A percentile compares a stretch with the other conserved stretches of the same genome.
phyloP scores from a whole-genome alignment of 106 monocot species.

The Acanthochlamys bracteata region DNA sequence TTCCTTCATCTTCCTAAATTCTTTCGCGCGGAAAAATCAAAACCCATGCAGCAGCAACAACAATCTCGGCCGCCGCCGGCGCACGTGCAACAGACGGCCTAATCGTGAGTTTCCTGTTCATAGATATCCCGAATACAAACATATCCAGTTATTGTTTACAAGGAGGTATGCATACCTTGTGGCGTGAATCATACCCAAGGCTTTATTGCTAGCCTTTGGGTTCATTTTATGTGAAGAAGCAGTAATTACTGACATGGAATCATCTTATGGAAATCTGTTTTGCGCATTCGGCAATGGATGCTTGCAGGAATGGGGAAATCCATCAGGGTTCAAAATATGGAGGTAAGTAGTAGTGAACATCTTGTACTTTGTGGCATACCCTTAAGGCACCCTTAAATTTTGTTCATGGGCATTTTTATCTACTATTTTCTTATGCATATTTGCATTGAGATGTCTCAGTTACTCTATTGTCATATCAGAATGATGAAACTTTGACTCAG shows the following conservation, averaged over 20 bases:
- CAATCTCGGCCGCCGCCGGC: neutral
- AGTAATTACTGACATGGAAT: neutral
- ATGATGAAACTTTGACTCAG: no score
- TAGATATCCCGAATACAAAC: no score
- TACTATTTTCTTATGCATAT: neutral
- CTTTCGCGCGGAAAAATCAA: no score
- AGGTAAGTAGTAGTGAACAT: slow-evolving; percentile 20
- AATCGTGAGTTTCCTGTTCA: no score
- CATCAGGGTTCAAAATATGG: slow-evolving; percentile 39
- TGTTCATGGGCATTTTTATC: neutral
- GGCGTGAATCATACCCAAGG: neutral
- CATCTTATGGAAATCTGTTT: neutral
- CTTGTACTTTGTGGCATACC: neutral
- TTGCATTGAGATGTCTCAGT: no score
- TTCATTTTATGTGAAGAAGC: neutral
- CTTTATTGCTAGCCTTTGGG: neutral
- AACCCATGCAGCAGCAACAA: neutral
- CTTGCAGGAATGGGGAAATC: slow-evolving; percentile 41
- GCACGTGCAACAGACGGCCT: neutral
- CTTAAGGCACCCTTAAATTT: neutral
- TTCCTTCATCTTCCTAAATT: no score
- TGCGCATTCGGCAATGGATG: slow-evolving; percentile 2
- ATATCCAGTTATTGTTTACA: no score
- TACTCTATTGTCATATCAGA: no score
- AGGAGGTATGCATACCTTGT: no score